phyloP scores from a whole-genome alignment of 75 land plant species.

The Pinus albicaulis region DNA sequence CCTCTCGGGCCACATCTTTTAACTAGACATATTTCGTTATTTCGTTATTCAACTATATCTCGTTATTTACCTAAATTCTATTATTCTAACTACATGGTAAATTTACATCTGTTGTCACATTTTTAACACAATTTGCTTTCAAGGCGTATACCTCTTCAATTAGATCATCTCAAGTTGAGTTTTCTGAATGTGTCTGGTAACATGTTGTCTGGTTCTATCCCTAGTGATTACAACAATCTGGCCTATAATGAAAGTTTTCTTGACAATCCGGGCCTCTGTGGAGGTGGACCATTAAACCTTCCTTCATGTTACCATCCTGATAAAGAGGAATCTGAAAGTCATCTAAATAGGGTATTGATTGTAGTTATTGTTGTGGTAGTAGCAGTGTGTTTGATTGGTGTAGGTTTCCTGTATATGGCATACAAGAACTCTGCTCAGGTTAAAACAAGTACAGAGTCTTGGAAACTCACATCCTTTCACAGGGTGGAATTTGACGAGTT shows the following conservation, averaged over 20 bases:
- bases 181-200: slow-evolving; percentile 48
- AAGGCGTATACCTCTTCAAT: slow-evolving; percentile 32
- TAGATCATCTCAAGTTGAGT: slow-evolving; percentile 25
- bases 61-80: too few relatives aligned
- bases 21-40: too few relatives aligned
- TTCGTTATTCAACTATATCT: too few relatives aligned
- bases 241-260: slow-evolving; percentile 42
- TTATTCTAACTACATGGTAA: too few relatives aligned
- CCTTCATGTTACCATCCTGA: not conserved
- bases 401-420: not conserved
- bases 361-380: slow-evolving; percentile 7
- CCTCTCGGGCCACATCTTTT: too few relatives aligned
- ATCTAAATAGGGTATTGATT: not conserved
- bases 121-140: slow-evolving; percentile 41
- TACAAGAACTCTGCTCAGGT: slow-evolving; percentile 5
- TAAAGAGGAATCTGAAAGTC: not conserved
- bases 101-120: too few relatives aligned
- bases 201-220: slow-evolving; percentile 31
- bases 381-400: not conserved
- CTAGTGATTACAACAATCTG: slow-evolving; percentile 12
- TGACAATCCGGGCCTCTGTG: slow-evolving; percentile 23
- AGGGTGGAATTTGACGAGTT: slow-evolving; percentile 54
- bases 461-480: slow-evolving; percentile 88
- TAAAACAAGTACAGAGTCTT: slow-evolving; percentile 14
- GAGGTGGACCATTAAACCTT: not conserved